Evolutionary conservation across 2,329 filamentous ascomycete genomes (phyloP), one percentile per base, ranked within the genome.

Genomic region (Apiospora hydei): DNA sequence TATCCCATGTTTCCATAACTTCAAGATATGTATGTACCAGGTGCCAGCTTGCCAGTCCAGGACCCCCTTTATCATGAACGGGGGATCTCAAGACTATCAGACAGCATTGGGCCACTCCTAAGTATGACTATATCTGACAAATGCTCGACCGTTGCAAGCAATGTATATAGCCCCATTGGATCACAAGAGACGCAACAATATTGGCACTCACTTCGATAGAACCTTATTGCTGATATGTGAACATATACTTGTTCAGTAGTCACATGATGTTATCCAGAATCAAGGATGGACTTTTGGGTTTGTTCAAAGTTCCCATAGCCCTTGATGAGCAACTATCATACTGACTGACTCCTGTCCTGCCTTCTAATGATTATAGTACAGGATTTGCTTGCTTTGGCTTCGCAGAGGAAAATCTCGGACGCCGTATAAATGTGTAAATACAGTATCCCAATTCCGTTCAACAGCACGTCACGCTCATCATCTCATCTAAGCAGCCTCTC

Each of bases 291-390:
- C 34, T 38, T 38, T 38, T 49, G 21, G 7, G 7, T 64, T 64
- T 64, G 57, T 64, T 41, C 10, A 64, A 64, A 64, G 57, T 69
- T 69, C 30, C 67, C 67, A 69, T 49, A 41, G 44, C 30, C 41
- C 41, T 67, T 46, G 41, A 26, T 26, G n/a, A 34, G 34, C 67
- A 38, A 69, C 47, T 69, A 69, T 69, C 67, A 38, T 66, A 67
- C 69, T 69, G 68, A 14, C 41, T 43, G 41, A 41, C 49, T 72
- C 69, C 71, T 13, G 44, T 69, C 71, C 64, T 69, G 51, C 69
- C 51, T 67, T 72, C 69, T 72, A 71, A 30, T 57, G 26, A 68
- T 67, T 73, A 73, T 73, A 51, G 57, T 73, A 73, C 72, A 73
- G 72, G 72, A 70, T 71, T 44, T 47, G 57, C 51, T 57, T 57